These are phyloP conservation scores for Gnomoniopsis sp. DNA, from an alignment of 2,329 filamentous ascomycete genomes.

Conservation along the genomic window DNA sequence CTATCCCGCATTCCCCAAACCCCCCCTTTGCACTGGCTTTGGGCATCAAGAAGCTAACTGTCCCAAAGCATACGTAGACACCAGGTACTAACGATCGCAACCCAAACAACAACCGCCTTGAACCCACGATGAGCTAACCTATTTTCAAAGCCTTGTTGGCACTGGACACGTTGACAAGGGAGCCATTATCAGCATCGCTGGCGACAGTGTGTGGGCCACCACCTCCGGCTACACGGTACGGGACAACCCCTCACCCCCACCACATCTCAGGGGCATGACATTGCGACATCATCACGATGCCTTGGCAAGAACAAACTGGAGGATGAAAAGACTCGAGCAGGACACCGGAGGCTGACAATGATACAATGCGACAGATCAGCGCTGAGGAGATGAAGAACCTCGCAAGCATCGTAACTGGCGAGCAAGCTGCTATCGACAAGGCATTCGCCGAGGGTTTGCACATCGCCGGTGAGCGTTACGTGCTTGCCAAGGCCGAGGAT, in stretches of 20 bases:
- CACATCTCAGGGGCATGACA: background rate
- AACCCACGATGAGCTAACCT: slow-evolving; percentile 5
- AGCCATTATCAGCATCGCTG: slow-evolving; percentile 77
- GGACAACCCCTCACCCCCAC: slow-evolving; percentile 11
- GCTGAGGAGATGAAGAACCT: slow-evolving; percentile 59
- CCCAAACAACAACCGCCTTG: slow-evolving; percentile 1
- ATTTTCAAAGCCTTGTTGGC: slow-evolving; percentile 65
- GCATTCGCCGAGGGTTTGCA: slow-evolving; percentile 71
- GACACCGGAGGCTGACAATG: slow-evolving; percentile 6
- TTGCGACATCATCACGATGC: background rate
- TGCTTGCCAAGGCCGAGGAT: slow-evolving; percentile 73
- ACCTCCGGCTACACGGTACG: slow-evolving; percentile 69
- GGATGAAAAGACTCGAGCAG: background rate
- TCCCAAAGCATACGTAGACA: slow-evolving; percentile 46
- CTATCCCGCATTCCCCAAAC: slow-evolving; percentile 24
- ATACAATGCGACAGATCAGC: slow-evolving; percentile 40
- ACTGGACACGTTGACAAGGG: slow-evolving; percentile 78
- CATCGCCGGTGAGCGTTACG: slow-evolving; percentile 73
- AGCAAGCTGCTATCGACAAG: slow-evolving; percentile 53
- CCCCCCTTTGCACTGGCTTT: slow-evolving; percentile 19
- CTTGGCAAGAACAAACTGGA: background rate
- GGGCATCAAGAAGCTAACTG: slow-evolving; percentile 27
- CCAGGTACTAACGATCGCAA: slow-evolving; percentile 35
- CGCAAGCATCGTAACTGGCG: slow-evolving; percentile 46
- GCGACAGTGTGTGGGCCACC: slow-evolving; percentile 76